Evolutionary conservation across 306 rosid species (phyloP).

Genomic region (Bauhinia variegata): DNA sequence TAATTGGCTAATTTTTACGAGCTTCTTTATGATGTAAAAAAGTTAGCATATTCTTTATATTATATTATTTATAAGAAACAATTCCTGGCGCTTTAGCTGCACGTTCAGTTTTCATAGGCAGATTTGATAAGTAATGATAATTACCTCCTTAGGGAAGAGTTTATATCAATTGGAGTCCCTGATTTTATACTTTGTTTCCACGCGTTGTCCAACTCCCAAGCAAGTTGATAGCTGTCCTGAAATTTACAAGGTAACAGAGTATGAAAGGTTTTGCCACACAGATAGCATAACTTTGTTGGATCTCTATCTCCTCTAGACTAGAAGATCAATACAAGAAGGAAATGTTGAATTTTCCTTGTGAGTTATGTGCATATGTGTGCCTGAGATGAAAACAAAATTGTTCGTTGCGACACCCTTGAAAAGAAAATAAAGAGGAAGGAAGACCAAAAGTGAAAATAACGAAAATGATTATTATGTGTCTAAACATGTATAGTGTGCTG

Average conservation of each 20-base stretch:
- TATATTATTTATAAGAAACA: conserved; percentile 5
- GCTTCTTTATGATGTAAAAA: conserved; percentile 4
- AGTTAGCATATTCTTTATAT: conserved; percentile 2
- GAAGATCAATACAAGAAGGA: too few species aligned
- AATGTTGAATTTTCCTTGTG: neutral
- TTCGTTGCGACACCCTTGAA: conserved; percentile 9
- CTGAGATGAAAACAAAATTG: conserved; percentile 3
- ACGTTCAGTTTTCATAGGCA: conserved; percentile 13
- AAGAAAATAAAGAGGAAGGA: neutral
- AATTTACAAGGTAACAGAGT: conserved; percentile 31
- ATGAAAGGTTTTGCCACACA: conserved; percentile 28
- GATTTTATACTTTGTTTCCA: conserved; percentile 59
- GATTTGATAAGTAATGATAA: conserved; percentile 14
- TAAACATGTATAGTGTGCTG: conserved; percentile 2
- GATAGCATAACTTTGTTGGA: neutral
- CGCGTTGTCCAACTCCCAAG: conserved; percentile 72
- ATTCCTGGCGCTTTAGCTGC: neutral
- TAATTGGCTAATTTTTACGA: conserved; percentile 7
- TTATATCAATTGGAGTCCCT: conserved; percentile 64
- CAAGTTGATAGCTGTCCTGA: conserved; percentile 95
- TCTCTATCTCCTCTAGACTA: neutral
- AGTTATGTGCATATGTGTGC: neutral
- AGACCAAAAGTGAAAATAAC: neutral
- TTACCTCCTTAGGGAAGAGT: conserved; percentile 74
- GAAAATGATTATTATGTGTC: neutral